These are phyloP conservation scores for Piper betle DNA, from an alignment of 164 flowering plant species.

Conservation along the genomic window DNA sequence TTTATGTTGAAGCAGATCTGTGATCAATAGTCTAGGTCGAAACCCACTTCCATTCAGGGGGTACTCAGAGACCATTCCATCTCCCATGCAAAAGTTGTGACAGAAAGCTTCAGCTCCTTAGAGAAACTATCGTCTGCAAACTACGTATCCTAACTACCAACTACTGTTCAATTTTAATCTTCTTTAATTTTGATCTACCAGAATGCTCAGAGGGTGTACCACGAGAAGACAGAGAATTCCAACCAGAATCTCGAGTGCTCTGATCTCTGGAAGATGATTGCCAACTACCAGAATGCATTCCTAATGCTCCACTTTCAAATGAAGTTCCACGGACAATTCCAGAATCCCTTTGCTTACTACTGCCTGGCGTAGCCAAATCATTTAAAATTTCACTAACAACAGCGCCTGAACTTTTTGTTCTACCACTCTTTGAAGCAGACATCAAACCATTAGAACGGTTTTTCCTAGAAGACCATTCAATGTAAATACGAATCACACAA, in stretches of 20 bases:
- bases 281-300: constrained; percentile 17
- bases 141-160: no score
- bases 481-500: not conserved
- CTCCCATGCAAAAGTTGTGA: no score
- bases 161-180: constrained; percentile 1
- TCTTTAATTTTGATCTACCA: constrained; percentile 20
- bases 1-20: no score
- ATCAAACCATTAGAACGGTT: constrained; percentile 9
- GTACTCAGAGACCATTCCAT: no score
- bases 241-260: constrained; percentile 27
- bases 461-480: constrained; percentile 4
- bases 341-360: constrained; percentile 28
- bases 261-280: constrained; percentile 4
- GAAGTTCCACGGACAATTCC: constrained; percentile 5
- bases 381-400: constrained; percentile 9
- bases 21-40: no score
- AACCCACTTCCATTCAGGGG: no score
- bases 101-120: no score
- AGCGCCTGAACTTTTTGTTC: constrained; percentile 10
- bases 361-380: constrained; percentile 13
- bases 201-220: constrained; percentile 19
- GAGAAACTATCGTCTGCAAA: no score
- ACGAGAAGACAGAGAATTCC: constrained; percentile 19
- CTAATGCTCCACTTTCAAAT: constrained; percentile 17
- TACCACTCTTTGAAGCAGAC: constrained; percentile 20